Conservation (phyloP, 306 rosid species). For the Senna tora region DNA sequence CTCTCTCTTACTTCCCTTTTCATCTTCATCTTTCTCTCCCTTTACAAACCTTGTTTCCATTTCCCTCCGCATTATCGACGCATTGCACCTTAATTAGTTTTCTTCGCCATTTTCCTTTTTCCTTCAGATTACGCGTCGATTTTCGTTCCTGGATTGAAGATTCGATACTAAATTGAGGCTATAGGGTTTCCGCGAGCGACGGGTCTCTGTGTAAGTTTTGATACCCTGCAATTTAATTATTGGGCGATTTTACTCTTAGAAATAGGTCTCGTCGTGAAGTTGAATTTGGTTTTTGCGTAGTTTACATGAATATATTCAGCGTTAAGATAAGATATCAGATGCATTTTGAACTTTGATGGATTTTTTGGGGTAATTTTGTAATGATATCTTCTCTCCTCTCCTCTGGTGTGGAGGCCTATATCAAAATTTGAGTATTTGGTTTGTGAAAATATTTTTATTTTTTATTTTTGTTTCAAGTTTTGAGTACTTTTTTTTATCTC, state of each 20-base stretch:
- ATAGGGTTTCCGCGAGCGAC: slow-evolving; percentile 4
- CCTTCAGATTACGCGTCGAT: slow-evolving; percentile 28
- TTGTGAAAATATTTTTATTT: no score
- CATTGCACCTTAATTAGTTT: slow-evolving; percentile 30
- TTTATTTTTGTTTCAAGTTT: no score
- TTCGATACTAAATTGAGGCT: slow-evolving; percentile 1
- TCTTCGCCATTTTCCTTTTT: slow-evolving; percentile 17
- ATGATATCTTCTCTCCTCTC: slow-evolving; percentile 17
- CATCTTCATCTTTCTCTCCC: slow-evolving; percentile 21
- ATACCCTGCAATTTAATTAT: neutral
- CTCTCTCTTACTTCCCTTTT: slow-evolving; percentile 32
- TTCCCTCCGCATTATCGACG: neutral
- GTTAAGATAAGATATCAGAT: no score
- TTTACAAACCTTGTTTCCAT: slow-evolving; percentile 27
- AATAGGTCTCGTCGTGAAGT: neutral
- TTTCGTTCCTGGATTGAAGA: slow-evolving; percentile 25
- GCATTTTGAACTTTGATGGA: no score
- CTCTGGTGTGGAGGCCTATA: neutral
- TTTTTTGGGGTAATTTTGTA: no score
- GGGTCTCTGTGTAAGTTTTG: slow-evolving; percentile 39
- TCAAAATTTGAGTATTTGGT: no score
- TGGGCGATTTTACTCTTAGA: slow-evolving; percentile 12
- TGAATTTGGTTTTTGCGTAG: no score
- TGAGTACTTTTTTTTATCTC: no score
- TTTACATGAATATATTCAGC: no score